Evolutionary conservation across 2,329 filamentous ascomycete species (phyloP).

Genomic region (Phaeoacremonium minimum): DNA sequence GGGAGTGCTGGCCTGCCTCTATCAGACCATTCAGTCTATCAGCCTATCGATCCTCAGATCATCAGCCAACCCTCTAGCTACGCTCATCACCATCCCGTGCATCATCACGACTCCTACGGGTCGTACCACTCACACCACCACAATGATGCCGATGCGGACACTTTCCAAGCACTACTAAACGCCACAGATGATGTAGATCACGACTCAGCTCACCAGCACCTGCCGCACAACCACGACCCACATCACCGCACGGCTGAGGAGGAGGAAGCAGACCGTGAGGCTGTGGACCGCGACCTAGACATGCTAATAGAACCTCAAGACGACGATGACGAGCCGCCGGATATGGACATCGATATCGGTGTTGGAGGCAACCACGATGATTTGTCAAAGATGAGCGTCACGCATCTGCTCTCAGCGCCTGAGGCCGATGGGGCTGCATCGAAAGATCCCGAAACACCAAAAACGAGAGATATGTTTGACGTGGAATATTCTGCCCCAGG

Average conservation of each 20-base stretch:
- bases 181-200: conserved; percentile 33
- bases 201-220: conserved; percentile 1
- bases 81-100: conserved; percentile 16
- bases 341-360: conserved; percentile 1
- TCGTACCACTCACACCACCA: conserved; percentile 25
- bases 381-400: conserved; percentile 14
- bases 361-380: conserved; percentile 8
- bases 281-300: conserved; percentile 44
- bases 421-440: conserved; percentile 7
- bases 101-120: conserved; percentile 22
- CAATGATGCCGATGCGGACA: conserved; percentile 34
- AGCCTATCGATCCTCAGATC: conserved; percentile 58
- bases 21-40: conserved; percentile 30
- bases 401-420: conserved; percentile 11
- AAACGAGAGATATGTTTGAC: no score
- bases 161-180: conserved; percentile 49
- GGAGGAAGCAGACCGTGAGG: conserved; percentile 12
- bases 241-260: conserved; percentile 7
- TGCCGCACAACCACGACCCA: conserved; percentile 5
- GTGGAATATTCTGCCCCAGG: no score
- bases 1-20: conserved; percentile 10
- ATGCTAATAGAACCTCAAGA: conserved; percentile 46
- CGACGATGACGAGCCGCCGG: conserved; percentile 30
- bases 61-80: conserved; percentile 37
- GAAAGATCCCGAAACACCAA: no score